Percentiles rank a stretch among this genome's conserved stretches.
These are phyloP conservation scores for Penicillium daleae DNA, from an alignment of 495 filamentous ascomycete species.

Conservation along the genomic window DNA sequence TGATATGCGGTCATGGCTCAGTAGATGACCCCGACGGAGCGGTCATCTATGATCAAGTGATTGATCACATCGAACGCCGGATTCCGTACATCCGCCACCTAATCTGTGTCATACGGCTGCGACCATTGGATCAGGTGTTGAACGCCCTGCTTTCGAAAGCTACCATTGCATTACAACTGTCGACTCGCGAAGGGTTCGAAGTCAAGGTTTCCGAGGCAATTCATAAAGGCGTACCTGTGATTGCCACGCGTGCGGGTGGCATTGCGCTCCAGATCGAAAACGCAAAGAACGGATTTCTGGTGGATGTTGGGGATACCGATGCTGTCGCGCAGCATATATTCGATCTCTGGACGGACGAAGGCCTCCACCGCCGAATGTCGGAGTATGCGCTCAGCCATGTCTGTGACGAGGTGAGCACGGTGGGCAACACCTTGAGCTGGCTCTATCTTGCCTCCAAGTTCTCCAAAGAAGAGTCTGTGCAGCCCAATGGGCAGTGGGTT, in stretches of 20 bases:
- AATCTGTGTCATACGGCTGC: slow-evolving; percentile 76
- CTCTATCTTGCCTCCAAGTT: slow-evolving; percentile 73
- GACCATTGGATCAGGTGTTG: slow-evolving; percentile 79
- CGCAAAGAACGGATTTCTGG: slow-evolving; percentile 75
- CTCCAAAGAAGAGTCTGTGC: slow-evolving; percentile 50
- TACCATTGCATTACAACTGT: slow-evolving; percentile 76
- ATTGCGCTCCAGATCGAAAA: slow-evolving; percentile 82
- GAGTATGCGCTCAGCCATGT: slow-evolving; percentile 66
- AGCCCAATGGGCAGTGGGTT: slow-evolving; percentile 66
- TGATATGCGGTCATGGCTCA: slow-evolving; percentile 79
- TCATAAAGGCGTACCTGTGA: slow-evolving; percentile 82
- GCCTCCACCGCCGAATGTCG: slow-evolving; percentile 68
- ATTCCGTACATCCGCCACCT: slow-evolving; percentile 56
- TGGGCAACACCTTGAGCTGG: slow-evolving; percentile 79
- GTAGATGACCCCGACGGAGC: slow-evolving; percentile 85
- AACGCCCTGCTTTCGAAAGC: slow-evolving; percentile 79
- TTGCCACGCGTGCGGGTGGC: slow-evolving; percentile 77
- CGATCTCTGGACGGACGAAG: slow-evolving; percentile 68
- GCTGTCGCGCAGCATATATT: slow-evolving; percentile 73
- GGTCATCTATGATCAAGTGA: slow-evolving; percentile 70
- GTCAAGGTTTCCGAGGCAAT: slow-evolving; percentile 88
- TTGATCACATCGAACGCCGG: slow-evolving; percentile 64
- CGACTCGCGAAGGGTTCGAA: slow-evolving; percentile 84
- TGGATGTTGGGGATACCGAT: slow-evolving; percentile 71
- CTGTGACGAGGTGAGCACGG: slow-evolving; percentile 82